Base-by-base conservation (phyloP, 345 rosid genomes). In the Fremontodendron californicum region DNA sequence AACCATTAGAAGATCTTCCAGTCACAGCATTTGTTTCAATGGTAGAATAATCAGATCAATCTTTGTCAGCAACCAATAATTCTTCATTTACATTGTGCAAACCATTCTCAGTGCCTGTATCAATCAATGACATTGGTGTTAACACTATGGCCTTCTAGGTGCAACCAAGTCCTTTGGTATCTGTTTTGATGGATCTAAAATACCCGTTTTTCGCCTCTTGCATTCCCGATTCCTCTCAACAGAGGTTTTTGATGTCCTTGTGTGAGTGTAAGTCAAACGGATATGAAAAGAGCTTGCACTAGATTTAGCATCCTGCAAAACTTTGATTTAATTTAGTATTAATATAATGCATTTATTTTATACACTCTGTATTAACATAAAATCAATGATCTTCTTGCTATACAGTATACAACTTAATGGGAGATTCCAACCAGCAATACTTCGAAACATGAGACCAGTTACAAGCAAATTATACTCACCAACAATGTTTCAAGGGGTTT, bases 121-220 rank as follows among this genome's bases (percentile, higher is more conserved):
- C 45, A n/a, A 49, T n/a, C 35, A 63, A 74, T 49, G 35, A 51
- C 51, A 19, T 61, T 25, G 7, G 35, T 12, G 2, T 69, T 74
- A 80, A 7, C 23, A 29, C 19, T n/a, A 68, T 15, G 21, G 16
- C 58, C 75, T 46, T 33, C 52, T 42, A 46, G 58, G 42, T 35
- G 39, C 37, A 61, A 58, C 25, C 67, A 5, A 62, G 19, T 64
- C n/a, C 16, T 23, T 8, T 35, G 23, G 12, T 64, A 46, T 15
- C 16, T 9, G 43, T 48, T 46, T 19, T 37, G 2, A 23, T 11
- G 13, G 79, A 73, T 37, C 3, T 40, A 9, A 73, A 51, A 21
- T 85, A 85, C 98, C 97, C 85, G 85, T 78, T 85, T 90, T 95
- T 71, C 85, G 88, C 86, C 91, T 90, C 84, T 95, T 90, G 85